Evolutionary conservation across 805 yeast genomes (phyloP), one percentile per base, ranked within the genome.

Genomic region (Lachancea nothofagi): DNA sequence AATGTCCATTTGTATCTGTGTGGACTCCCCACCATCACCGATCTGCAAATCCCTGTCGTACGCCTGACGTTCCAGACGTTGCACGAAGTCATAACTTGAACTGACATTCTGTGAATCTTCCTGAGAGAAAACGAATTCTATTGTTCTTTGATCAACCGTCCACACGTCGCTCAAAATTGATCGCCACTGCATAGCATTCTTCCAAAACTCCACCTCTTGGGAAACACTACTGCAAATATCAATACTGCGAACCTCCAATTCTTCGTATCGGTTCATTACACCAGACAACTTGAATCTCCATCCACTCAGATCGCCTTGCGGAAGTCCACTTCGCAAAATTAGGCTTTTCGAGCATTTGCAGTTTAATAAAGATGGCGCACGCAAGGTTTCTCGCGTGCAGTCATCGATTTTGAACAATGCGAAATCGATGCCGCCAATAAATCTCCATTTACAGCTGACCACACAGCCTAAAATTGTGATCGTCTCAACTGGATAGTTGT

Each of bases 401-500:
- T 57, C 56, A 45, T 59, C 62, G 2, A 59, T 14, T 7, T 38
- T 40, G 30, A 54, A 38, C 6, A 56, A 29, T n/a, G 54, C 33
- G 28, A 37, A 47, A 15, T 55, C 59, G 8, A 44, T 41, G 8
- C 42, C 34, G 10, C 41, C 41, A 1, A 46, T 49, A 18, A 39
- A 18, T 41, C 37, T 44, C 49, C 50, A 42, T 38, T 54, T 28
- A 44, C 47, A 36, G 19, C 64, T 63, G 2, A 57, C 45, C 3
- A 71, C 51, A 12, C 53, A 49, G 0, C 77, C 79, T 25, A 55
- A 33, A 0, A 74, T 41, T 10, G 47, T 45, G 0, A 74, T 48
- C 15, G 47, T 48, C 14, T 52, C 46, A 2, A 73, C 36, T 0
- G 79, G 79, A 51, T 72, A 70, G 43, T 74, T 74, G 1, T 53